Evolutionary conservation across 345 rosid genomes (phyloP), one percentile per base, ranked within the genome.

Genomic region (Populus tremula): DNA sequence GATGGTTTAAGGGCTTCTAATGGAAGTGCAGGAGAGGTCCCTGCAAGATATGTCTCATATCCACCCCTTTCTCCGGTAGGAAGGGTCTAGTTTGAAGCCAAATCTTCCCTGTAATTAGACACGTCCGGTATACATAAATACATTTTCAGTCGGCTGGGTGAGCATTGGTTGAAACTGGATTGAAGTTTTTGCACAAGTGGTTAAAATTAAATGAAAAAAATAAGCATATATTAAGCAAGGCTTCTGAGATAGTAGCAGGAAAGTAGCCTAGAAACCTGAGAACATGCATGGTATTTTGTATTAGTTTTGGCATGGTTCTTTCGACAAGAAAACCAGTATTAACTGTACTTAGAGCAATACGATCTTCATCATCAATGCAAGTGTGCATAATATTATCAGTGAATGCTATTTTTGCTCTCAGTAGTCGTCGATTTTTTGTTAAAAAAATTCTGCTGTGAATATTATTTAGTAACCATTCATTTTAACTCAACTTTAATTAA

Each of bases 31-130:
- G 91, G 70, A 36, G 90, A 83, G 9, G 59, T 78, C 64, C 85
- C 94, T 23, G 90, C 88, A 12, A 90, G 87, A 82, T 91, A 86
- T 64, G 74, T 86, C 47, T 82, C 97, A 5, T 77, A 85, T 81
- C 97, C 95, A 66, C 94, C 95, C 9, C 65, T 84, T 71, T 94
- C 97, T 53, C 97, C 98, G 0, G 90, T 86, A 1, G 98, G 92
- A 35, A 88, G 97, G 82, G 94, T 90, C 78, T 91, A 88, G 82
- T 71, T 76, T 73, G 63, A 18, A 27, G 21, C 27, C 39, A 73
- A 70, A 79, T 75, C 75, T 68, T 80, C 39, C 66, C 20, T 75
- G 78, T 69, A 81, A 82, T 74, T 83, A 72, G 49, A 71, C 47
- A 29, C 56, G 21, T 68, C 43, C 14, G n/a, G 16, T 73, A 67